Evolutionary conservation across 192 early-diverging fungal genomes (phyloP).

Genomic region (Gigaspora rosea): DNA sequence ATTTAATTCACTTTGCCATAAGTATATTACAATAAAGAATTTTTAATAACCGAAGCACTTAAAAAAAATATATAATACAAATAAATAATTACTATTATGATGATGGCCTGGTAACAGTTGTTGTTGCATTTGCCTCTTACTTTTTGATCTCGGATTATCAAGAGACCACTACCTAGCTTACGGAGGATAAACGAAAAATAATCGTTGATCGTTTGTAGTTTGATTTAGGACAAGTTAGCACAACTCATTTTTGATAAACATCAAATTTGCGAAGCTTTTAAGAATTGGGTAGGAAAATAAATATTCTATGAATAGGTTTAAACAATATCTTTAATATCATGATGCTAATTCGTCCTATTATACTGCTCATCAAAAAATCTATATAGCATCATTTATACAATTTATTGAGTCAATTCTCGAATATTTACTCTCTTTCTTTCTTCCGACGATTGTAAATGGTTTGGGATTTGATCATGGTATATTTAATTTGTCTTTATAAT

Average conservation of each 20-base stretch:
- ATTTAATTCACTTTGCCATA: too few species aligned
- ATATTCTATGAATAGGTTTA: constrained; percentile 15
- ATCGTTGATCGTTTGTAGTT: constrained; percentile 42
- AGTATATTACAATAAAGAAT: too few species aligned
- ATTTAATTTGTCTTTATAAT: too few species aligned
- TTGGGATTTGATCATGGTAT: constrained; percentile 74
- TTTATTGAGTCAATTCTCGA: constrained; percentile 62
- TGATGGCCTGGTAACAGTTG: constrained; percentile 56
- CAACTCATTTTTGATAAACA: constrained; percentile 53
- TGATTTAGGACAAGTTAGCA: constrained; percentile 52
- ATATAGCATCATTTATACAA: constrained; percentile 60
- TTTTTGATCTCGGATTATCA: constrained; percentile 55
- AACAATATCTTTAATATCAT: too few species aligned
- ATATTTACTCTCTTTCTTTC: constrained; percentile 66
- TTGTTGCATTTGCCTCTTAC: constrained; percentile 41
- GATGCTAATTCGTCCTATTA: too few species aligned
- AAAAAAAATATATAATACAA: too few species aligned
- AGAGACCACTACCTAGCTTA: constrained; percentile 48
- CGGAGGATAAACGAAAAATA: constrained; percentile 43
- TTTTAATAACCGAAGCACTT: too few species aligned
- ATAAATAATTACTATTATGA: too few species aligned
- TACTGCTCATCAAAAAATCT: constrained; percentile 33
- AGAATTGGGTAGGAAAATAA: constrained; percentile 38
- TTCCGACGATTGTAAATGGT: constrained; percentile 71
- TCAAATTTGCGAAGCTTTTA: constrained; percentile 50